These are phyloP conservation scores for Chytriomyces sp. DNA, from an alignment of 192 early-diverging fungal genomes.

Conservation along the genomic window DNA sequence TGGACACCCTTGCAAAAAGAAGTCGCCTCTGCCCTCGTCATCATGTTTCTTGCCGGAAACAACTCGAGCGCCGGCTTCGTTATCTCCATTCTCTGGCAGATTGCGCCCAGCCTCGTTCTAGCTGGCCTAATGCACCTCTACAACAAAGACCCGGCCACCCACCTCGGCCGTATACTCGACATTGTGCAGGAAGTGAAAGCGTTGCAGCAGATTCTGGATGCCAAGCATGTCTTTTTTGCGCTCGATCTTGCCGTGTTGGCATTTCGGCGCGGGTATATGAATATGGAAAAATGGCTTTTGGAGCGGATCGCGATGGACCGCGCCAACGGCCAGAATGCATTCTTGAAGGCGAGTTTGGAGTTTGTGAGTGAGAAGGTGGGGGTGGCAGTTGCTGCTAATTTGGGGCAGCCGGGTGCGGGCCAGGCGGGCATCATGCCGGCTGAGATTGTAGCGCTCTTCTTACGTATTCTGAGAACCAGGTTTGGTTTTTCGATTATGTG, in stretches of 20 bases:
- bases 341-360: slow-evolving; percentile 73
- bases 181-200: slow-evolving; percentile 80
- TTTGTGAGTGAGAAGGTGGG: slow-evolving; percentile 70
- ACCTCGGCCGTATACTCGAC: slow-evolving; percentile 69
- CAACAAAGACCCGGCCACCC: slow-evolving; percentile 66
- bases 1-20: slow-evolving; percentile 58
- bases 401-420: neutral
- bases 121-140: slow-evolving; percentile 73
- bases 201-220: slow-evolving; percentile 68
- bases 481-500: neutral
- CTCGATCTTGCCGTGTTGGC: slow-evolving; percentile 83
- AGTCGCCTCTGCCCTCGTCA: slow-evolving; percentile 59
- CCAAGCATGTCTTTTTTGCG: slow-evolving; percentile 66
- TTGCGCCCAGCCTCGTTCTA: slow-evolving; percentile 58
- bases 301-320: slow-evolving; percentile 64
- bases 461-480: slow-evolving; percentile 57
- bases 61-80: slow-evolving; percentile 68
- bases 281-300: slow-evolving; percentile 83
- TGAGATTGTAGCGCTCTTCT: slow-evolving; percentile 70
- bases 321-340: slow-evolving; percentile 51
- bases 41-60: slow-evolving; percentile 62
- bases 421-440: slow-evolving; percentile 43
- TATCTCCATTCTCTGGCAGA: slow-evolving; percentile 71
- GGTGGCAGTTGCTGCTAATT: slow-evolving; percentile 19
- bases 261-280: slow-evolving; percentile 74